Percentiles rank a stretch among this genome's conserved stretches.
These are phyloP conservation scores for Russula foetens DNA, from an alignment of 768 basidiomycete genomes.

Conservation along the genomic window DNA sequence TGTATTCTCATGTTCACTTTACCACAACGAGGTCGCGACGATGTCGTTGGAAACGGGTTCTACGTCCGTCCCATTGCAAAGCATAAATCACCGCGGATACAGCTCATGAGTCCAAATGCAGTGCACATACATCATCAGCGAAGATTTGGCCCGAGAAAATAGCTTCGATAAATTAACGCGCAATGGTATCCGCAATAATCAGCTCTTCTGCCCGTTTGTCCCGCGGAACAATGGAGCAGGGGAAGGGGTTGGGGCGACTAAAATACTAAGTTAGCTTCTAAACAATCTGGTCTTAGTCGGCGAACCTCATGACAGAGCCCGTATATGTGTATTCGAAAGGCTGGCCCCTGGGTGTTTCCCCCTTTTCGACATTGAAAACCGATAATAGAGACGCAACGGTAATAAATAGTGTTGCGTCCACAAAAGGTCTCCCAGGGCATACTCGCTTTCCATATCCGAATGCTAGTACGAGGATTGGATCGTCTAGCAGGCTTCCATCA, in stretches of 20 bases:
- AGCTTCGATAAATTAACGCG: background rate
- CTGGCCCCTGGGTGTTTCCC: background rate
- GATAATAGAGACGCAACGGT: background rate
- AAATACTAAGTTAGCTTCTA: background rate
- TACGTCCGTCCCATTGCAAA: too few relatives aligned
- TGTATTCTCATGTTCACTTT: too few relatives aligned
- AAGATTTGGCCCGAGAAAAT: background rate
- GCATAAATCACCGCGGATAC: too few relatives aligned
- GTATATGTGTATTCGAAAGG: background rate
- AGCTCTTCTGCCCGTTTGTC: background rate
- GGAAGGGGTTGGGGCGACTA: background rate
- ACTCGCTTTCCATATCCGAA: constrained; percentile 20
- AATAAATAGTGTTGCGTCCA: constrained; percentile 11
- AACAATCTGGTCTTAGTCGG: too few relatives aligned
- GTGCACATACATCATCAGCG: background rate
- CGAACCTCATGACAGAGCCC: background rate
- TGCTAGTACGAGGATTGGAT: constrained; percentile 21
- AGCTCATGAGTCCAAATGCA: background rate
- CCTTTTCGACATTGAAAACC: background rate
- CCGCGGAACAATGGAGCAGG: background rate
- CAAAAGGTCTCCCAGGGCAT: constrained; percentile 18
- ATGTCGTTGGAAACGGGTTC: too few relatives aligned
- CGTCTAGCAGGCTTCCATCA: constrained; percentile 23
- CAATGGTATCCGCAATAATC: background rate
- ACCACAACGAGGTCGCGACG: too few relatives aligned